These are phyloP conservation scores for Didymella lethalis DNA, from an alignment of 2,329 filamentous ascomycete species.

Conservation along the genomic window DNA sequence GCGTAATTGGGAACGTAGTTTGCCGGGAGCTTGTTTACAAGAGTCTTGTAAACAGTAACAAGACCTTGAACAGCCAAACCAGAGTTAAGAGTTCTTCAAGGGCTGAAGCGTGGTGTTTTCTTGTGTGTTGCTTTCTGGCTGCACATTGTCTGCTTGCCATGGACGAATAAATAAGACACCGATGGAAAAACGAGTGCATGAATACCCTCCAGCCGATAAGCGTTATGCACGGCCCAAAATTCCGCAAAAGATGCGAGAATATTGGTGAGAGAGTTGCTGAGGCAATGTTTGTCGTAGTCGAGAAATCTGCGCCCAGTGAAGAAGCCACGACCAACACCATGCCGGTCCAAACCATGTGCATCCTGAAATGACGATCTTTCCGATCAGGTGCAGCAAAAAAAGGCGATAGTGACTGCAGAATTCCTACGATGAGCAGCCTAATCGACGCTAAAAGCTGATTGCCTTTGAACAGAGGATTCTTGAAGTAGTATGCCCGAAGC, in stretches of 20 bases:
- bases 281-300: conserved; percentile 6
- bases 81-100: conserved; percentile 1
- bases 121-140: background rate
- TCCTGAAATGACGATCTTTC: background rate
- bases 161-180: conserved; percentile 2
- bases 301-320: conserved; percentile 3
- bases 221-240: conserved; percentile 2
- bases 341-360: conserved; percentile 3
- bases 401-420: conserved; percentile 1
- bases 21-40: conserved; percentile 1
- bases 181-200: background rate
- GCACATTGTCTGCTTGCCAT: background rate
- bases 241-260: background rate
- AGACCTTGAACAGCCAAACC: background rate
- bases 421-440: conserved; percentile 1
- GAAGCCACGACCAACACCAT: conserved; percentile 8
- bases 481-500: conserved; percentile 11
- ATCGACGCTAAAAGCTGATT: conserved; percentile 9
- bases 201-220: conserved; percentile 4
- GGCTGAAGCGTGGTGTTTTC: background rate
- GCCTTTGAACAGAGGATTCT: conserved; percentile 1
- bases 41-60: background rate
- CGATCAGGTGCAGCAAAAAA: conserved; percentile 3
- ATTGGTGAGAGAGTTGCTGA: conserved; percentile 6
- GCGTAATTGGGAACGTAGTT: conserved; percentile 7